Evolutionary conservation across 1,284 basidiomycete species (phyloP), one percentile per base, ranked within the genome.

Genomic region (Porodaedalea pini): DNA sequence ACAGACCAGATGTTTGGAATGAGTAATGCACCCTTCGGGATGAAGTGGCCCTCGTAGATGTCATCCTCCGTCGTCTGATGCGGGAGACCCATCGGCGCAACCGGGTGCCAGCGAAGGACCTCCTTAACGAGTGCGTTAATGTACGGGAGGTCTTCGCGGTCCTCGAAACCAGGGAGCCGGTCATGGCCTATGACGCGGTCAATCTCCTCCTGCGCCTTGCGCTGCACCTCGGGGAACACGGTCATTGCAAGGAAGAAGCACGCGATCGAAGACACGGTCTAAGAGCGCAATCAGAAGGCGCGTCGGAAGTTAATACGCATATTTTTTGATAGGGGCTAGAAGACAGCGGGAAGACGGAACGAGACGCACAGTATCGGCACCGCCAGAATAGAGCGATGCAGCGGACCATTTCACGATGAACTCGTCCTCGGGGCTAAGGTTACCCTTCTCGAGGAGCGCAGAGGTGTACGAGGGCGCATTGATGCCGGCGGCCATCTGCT

Each of bases 401-500:
- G 74, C 74, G 2, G 71, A 65, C 48, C 70, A 71, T 55, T 72
- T 75, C 54, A 77, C 63, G 39, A 75, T 68, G 3, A 66, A 59
- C 15, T 75, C 67, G 17, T 72, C 67, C 6, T 72, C 68, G 0
- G 62, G 58, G 19, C 65, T 63, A 53, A 70, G 47, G 3, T 58
- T 60, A 19, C 72, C 68, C 36, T 69, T 61, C 55, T 72, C 72
- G 3, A 75, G 66, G 31, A 67, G 63, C 2, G 65, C 66, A 2
- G 76, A 73, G 0, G 75, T 62, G 52, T 72, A 71, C 2, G 76
- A 81, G 0, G 71, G 66, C 4, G 62, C 60, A 0, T 73, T 72
- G 6, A 63, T 68, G 0, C 77, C 76, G 1, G 68, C 65, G 4
- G 69, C 73, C 78, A 79, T 73, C 59, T 76, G 70, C 13, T 74